Evolutionary conservation across 108 stramenopile species (phyloP).

Genomic region (Aureococcus anophagefferens): DNA sequence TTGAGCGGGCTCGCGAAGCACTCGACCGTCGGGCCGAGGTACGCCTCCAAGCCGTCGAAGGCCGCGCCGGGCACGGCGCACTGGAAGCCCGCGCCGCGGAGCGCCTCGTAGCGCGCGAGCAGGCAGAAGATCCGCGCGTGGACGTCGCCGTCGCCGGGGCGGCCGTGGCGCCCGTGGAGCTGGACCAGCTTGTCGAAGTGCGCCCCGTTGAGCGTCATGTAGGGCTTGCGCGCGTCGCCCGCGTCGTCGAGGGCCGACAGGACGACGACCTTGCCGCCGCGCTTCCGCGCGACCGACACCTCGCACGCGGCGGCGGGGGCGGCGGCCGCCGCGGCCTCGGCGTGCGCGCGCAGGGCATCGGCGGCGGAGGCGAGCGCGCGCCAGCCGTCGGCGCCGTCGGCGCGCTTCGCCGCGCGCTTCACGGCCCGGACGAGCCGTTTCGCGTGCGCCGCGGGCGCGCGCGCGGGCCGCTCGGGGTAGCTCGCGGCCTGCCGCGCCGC

Average conservation of each 20-base stretch:
- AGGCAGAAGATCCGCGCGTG: constrained; percentile 21
- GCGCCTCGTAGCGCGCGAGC: constrained; percentile 28
- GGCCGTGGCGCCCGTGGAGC: constrained; percentile 1
- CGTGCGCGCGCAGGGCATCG: too few species aligned
- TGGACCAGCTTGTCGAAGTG: constrained; percentile 18
- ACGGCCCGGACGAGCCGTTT: too few species aligned
- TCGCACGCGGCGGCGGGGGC: not conserved
- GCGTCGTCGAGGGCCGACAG: not conserved
- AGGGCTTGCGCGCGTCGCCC: constrained; percentile 20
- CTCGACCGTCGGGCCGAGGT: constrained; percentile 31
- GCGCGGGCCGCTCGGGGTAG: too few species aligned
- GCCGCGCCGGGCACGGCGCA: constrained; percentile 40
- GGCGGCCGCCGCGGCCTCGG: not conserved
- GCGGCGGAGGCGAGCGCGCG: too few species aligned
- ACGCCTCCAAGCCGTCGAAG: constrained; percentile 36
- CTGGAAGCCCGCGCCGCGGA: constrained; percentile 52
- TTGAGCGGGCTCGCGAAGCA: constrained; percentile 66
- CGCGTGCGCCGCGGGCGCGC: too few species aligned
- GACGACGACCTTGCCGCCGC: not conserved
- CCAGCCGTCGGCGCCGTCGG: not conserved
- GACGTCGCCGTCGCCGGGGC: not conserved
- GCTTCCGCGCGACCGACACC: too few species aligned
- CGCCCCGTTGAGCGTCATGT: constrained; percentile 12
- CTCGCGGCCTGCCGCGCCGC: constrained; percentile 13
- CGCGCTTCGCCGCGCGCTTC: not conserved